Evolutionary conservation across 2,329 filamentous ascomycete species (phyloP), one percentile per base, ranked within the genome.

Genomic region (Ambrosiella beaveri): DNA sequence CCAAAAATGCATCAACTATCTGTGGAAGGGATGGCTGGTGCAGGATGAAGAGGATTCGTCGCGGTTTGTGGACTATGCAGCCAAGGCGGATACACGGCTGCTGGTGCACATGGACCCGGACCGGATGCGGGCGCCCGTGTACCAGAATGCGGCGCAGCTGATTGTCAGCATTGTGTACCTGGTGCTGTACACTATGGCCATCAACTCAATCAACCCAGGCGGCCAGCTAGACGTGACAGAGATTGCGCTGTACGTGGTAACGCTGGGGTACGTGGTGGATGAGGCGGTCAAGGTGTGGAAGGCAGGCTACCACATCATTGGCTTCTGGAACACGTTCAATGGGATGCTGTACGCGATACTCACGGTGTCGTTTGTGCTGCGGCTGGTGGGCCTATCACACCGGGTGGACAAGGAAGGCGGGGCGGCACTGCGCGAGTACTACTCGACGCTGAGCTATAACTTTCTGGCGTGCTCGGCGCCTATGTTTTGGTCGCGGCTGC

Each of bases 281-380:
- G 93, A 97, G 67, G 63, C 84, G 0, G 74, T 82, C 66, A 98
- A 98, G 69, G 80, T 96, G 64, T 95, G 88, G 80, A 98, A 98
- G 68, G 86, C 95, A 12, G 93, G 93, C 8, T 80, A 86, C 62
- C 86, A 85, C 65, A 97, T 97, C 66, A 76, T 98, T 58, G 85
- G 88, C 17, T 98, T 98, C 69, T 97, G 93, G 93, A 96, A 95
- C 65, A 86, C 86, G 27, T 95, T 98, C 74, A 98, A 98, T 69
- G 78, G 80, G 35, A 76, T 84, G 0, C 76, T 98, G 0, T 98
- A 98, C 69, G 70, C 78, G 0, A 74, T 97, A 1, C 75, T 98
- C 39, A 79, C 82, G 0, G 79, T 86, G 2, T 95, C 88, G 2
- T 84, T 98, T 62, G 72, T 86, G 47, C 73, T 90, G 41, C 85